Evolutionary conservation across 805 yeast species (phyloP).

Genomic region (Schwanniomyces sp.): DNA sequence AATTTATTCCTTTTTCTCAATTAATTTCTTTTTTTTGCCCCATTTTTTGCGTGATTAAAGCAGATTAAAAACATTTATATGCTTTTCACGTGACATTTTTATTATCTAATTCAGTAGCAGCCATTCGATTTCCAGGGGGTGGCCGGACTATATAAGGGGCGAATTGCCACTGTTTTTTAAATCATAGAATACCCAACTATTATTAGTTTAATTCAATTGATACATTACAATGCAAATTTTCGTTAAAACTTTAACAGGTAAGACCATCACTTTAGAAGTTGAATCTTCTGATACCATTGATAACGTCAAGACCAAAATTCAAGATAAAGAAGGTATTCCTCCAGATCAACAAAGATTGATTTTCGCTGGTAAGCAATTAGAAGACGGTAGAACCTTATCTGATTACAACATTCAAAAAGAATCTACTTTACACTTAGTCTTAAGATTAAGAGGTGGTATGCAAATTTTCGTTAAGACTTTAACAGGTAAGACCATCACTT

Average conservation of each 20-base stretch:
- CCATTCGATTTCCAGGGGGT: neutral
- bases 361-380: conserved; percentile 99
- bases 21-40: neutral
- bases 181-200: neutral
- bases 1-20: neutral
- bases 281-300: conserved; percentile 98
- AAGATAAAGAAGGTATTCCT: conserved; percentile 99
- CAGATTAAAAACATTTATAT: neutral
- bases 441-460: conserved; percentile 96
- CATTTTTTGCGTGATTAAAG: neutral
- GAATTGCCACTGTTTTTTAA: conserved; percentile 6
- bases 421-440: conserved; percentile 90
- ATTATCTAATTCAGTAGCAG: conserved; percentile 1
- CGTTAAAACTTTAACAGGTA: conserved; percentile 36
- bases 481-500: conserved; percentile 71
- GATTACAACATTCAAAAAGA: conserved; percentile 98
- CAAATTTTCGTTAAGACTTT: conserved; percentile 59
- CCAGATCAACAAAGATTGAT: conserved; percentile 99
- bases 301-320: conserved; percentile 97
- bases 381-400: conserved; percentile 95
- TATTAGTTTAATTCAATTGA: conserved; percentile 21
- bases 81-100: neutral
- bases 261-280: conserved; percentile 83
- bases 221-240: conserved; percentile 37
- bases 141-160: conserved; percentile 5